phyloP scores from a whole-genome alignment of 2,329 filamentous ascomycete species.

The Phaeosphaeria sp. region DNA sequence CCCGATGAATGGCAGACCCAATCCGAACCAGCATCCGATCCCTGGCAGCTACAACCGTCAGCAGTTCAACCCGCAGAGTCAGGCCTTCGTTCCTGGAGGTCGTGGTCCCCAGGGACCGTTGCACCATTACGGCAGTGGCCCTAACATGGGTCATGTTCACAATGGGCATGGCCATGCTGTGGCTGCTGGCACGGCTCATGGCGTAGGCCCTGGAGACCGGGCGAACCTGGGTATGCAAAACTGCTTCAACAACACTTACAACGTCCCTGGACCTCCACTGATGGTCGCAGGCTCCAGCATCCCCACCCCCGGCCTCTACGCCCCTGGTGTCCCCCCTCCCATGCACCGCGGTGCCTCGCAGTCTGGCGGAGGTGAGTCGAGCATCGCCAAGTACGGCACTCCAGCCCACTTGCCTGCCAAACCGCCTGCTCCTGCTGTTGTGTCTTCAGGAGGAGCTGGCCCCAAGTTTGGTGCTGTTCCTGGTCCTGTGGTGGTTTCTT shows the following conservation, averaged over 20 bases:
- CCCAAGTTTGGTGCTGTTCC: slow-evolving; percentile 16
- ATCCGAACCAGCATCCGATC: slow-evolving; percentile 80
- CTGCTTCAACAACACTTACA: not conserved
- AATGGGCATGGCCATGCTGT: no score
- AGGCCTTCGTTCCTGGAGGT: slow-evolving; percentile 80
- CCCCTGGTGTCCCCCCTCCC: not conserved
- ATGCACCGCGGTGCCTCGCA: slow-evolving; percentile 39
- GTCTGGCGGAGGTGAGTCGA: slow-evolving; percentile 44
- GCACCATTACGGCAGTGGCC: slow-evolving; percentile 36
- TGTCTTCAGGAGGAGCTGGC: no score
- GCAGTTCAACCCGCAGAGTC: slow-evolving; percentile 92
- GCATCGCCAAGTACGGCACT: slow-evolving; percentile 64
- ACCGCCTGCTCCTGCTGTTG: slow-evolving; percentile 54
- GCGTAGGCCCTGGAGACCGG: no score
- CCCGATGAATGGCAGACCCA: slow-evolving; percentile 65
- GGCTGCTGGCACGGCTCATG: no score
- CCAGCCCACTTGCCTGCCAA: slow-evolving; percentile 63
- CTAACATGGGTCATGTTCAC: slow-evolving; percentile 42
- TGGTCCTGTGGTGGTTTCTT: not conserved
- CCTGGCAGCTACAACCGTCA: slow-evolving; percentile 85
- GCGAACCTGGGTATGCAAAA: not conserved
- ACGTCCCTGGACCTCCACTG: no score
- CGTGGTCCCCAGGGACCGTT: slow-evolving; percentile 43
- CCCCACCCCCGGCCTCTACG: not conserved
- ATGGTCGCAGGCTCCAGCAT: not conserved